Percentiles rank a stretch among this genome's conserved stretches.
These are phyloP conservation scores for Aspergillus proliferans DNA, from an alignment of 2,329 filamentous ascomycete genomes.

Conservation along the genomic window DNA sequence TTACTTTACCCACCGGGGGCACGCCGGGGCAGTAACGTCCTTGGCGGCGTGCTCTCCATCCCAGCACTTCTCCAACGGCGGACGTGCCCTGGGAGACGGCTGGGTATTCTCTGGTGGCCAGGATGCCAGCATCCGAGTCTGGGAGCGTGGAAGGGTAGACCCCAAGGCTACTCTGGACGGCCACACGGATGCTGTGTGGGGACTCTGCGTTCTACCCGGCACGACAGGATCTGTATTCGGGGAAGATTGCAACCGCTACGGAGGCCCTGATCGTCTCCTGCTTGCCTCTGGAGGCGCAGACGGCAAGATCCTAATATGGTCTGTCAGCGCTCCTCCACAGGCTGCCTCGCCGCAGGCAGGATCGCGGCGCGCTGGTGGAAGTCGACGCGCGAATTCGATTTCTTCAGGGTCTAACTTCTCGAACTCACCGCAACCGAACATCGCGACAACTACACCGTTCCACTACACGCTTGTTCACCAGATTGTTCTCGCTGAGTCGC, in stretches of 20 bases:
- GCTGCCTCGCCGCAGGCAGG: slow-evolving; percentile 72
- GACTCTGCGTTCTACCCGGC: slow-evolving; percentile 82
- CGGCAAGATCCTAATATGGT: slow-evolving; percentile 88
- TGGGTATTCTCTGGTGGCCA: slow-evolving; percentile 99
- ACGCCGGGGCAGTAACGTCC: slow-evolving; percentile 81
- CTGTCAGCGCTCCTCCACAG: slow-evolving; percentile 84
- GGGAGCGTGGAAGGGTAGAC: slow-evolving; percentile 90
- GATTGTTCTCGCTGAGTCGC: slow-evolving; percentile 63
- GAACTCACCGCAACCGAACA: slow-evolving; percentile 80
- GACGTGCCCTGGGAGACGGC: slow-evolving; percentile 80
- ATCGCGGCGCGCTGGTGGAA: slow-evolving; percentile 65
- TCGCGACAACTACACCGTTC: slow-evolving; percentile 79
- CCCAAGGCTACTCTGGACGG: slow-evolving; percentile 91
- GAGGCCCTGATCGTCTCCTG: slow-evolving; percentile 76
- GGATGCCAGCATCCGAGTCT: slow-evolving; percentile 86
- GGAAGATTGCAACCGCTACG: slow-evolving; percentile 61
- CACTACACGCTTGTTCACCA: slow-evolving; percentile 82
- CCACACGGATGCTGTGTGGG: slow-evolving; percentile 94
- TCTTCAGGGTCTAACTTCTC: slow-evolving; percentile 90
- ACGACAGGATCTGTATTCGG: slow-evolving; percentile 78
- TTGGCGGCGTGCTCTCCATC: slow-evolving; percentile 81
- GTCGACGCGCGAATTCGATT: slow-evolving; percentile 83
- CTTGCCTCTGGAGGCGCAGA: slow-evolving; percentile 90
- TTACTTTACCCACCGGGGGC: slow-evolving; percentile 92
- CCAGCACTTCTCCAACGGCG: slow-evolving; percentile 82